Conservation (phyloP, 257 asterid genomes). For the Solanum acaule region DNA sequence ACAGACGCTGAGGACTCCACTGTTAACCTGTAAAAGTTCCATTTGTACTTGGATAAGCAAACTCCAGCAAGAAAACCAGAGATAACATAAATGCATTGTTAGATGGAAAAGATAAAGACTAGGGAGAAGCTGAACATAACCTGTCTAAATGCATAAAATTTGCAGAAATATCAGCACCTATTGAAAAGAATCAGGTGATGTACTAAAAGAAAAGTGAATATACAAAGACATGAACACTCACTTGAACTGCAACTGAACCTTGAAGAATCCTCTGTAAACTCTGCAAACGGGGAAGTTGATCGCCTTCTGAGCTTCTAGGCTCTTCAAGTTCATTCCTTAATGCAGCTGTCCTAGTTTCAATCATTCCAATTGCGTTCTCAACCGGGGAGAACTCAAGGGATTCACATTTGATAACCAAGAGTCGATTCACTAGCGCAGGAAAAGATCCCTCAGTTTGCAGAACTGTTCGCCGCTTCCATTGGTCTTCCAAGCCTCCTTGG, state of each 20-base stretch:
- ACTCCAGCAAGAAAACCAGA: neutral
- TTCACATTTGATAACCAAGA: slow-evolving; percentile 74
- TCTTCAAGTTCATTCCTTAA: slow-evolving; percentile 94
- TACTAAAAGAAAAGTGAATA: neutral
- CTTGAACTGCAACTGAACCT: slow-evolving; percentile 99
- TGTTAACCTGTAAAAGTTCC: slow-evolving; percentile 60
- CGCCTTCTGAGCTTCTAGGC: slow-evolving; percentile 98
- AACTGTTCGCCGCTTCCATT: slow-evolving; percentile 95
- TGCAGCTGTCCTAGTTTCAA: slow-evolving; percentile 94
- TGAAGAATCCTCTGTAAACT: slow-evolving; percentile 97
- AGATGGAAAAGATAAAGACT: neutral
- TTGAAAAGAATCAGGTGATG: neutral
- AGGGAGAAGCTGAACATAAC: neutral
- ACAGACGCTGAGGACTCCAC: slow-evolving; percentile 96
- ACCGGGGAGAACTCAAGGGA: slow-evolving; percentile 97
- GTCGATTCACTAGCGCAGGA: slow-evolving; percentile 90
- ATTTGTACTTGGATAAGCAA: neutral
- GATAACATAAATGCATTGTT: neutral
- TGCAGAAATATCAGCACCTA: neutral
- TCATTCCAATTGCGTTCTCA: slow-evolving; percentile 99
- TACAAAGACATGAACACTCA: slow-evolving; percentile 22
- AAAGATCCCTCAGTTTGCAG: slow-evolving; percentile 92
- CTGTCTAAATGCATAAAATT: neutral
- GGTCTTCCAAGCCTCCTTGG: slow-evolving; percentile 98
- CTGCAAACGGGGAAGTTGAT: slow-evolving; percentile 97